Percentiles rank a stretch among this genome's conserved stretches.
Evolutionary conservation across 495 filamentous ascomycete genomes (phyloP).

Genomic region (Antarctomyces pellizariae): DNA sequence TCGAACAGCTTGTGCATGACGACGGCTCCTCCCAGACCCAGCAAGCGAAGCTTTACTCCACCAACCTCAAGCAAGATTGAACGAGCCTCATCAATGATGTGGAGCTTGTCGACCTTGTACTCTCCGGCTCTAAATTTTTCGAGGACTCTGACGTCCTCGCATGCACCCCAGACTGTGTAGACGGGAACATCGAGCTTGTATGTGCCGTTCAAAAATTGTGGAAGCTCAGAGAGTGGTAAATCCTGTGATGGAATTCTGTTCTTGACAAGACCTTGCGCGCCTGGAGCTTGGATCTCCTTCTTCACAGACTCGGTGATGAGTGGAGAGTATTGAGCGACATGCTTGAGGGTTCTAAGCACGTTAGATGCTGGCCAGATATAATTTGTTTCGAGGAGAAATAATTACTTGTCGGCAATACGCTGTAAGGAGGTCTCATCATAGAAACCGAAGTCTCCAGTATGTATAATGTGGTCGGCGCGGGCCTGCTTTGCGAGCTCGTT

Average conservation of each 20-base stretch:
- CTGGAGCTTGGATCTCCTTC: constrained; percentile 41
- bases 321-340: constrained; percentile 96
- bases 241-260: constrained; percentile 51
- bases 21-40: constrained; percentile 86
- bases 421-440: constrained; percentile 93
- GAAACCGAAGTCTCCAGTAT: constrained; percentile 98
- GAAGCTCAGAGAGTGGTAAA: constrained; percentile 83
- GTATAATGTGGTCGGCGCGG: constrained; percentile 84
- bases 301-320: constrained; percentile 73
- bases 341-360: constrained; percentile 62
- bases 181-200: constrained; percentile 86
- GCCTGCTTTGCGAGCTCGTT: constrained; percentile 91
- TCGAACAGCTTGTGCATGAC: constrained; percentile 99
- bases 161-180: constrained; percentile 98
- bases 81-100: constrained; percentile 95
- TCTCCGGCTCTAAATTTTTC: constrained; percentile 97
- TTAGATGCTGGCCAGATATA: constrained; percentile 14
- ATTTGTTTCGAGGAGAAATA: constrained; percentile 7
- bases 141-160: constrained; percentile 91
- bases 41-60: constrained; percentile 83
- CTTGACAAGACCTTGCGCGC: constrained; percentile 45
- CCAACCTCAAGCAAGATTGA: constrained; percentile 85
- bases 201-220: constrained; percentile 71
- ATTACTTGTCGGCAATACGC: constrained; percentile 96
- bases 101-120: constrained; percentile 92